Evolutionary conservation across 176 grass and related monocot genomes (phyloP).

Genomic region (Juncus effusus): DNA sequence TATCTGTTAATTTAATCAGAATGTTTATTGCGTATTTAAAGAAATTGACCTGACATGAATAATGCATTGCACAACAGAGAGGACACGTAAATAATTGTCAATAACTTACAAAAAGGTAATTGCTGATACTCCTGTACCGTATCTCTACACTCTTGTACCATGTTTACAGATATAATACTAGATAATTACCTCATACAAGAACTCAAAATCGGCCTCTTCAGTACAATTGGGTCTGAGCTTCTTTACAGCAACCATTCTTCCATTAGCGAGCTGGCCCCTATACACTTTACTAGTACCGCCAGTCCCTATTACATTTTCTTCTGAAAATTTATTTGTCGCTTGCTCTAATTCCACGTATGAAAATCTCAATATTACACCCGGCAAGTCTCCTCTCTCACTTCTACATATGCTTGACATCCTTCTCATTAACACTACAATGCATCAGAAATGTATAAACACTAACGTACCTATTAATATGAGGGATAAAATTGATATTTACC

Average conservation of each 20-base stretch:
- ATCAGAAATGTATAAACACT: constrained; percentile 16
- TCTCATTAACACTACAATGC: constrained; percentile 48
- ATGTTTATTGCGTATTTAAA: background rate
- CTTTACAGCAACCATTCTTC: constrained; percentile 74
- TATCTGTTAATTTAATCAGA: constrained; percentile 46
- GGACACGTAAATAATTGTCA: background rate
- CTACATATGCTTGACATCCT: constrained; percentile 34
- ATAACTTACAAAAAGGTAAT: background rate
- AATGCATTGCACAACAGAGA: background rate
- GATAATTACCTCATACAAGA: constrained; percentile 66
- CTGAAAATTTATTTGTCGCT: constrained; percentile 64
- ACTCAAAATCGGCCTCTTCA: constrained; percentile 61
- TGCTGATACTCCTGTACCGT: background rate
- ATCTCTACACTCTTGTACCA: background rate
- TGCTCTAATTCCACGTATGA: constrained; percentile 70
- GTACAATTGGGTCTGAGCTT: constrained; percentile 68
- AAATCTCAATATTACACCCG: constrained; percentile 56
- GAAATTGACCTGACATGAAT: background rate
- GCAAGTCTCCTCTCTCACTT: constrained; percentile 34
- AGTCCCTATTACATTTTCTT: constrained; percentile 55
- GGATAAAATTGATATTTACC: constrained; percentile 26
- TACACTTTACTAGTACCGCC: constrained; percentile 87
- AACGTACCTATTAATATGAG: background rate
- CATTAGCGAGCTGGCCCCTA: constrained; percentile 59
- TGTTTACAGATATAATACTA: background rate